Percentiles rank a stretch among this genome's conserved stretches.
phyloP scores from a whole-genome alignment of 345 rosid species.

The Salix viminalis region DNA sequence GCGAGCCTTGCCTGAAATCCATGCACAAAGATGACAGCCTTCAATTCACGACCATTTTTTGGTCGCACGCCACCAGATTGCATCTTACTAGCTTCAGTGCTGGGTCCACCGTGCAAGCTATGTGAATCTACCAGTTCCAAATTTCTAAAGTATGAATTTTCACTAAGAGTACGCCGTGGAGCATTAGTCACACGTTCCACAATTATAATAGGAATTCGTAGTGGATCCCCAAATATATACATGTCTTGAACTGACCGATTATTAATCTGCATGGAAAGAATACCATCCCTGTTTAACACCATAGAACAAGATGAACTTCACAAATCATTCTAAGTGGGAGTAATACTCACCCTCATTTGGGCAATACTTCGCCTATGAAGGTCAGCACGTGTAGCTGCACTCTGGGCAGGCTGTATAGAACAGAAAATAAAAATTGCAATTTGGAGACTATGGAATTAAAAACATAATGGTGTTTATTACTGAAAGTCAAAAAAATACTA shows the following conservation, averaged over 20 bases:
- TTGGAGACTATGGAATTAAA: slow-evolving; percentile 16
- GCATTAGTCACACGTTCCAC: slow-evolving; percentile 83
- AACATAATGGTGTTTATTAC: background rate
- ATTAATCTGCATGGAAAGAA: slow-evolving; percentile 64
- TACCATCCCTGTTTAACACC: slow-evolving; percentile 7
- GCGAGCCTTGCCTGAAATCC: slow-evolving; percentile 80
- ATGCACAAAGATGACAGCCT: slow-evolving; percentile 81
- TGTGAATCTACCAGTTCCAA: slow-evolving; percentile 46
- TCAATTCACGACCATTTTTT: slow-evolving; percentile 51
- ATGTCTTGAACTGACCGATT: slow-evolving; percentile 82
- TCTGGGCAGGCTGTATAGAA: slow-evolving; percentile 64
- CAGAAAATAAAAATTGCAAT: background rate
- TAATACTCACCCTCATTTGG: slow-evolving; percentile 76
- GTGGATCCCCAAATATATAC: slow-evolving; percentile 83
- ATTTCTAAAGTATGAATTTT: slow-evolving; percentile 65
- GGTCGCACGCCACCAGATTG: slow-evolving; percentile 20
- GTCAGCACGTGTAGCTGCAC: slow-evolving; percentile 85
- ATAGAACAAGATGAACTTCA: slow-evolving; percentile 1
- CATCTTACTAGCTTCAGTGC: slow-evolving; percentile 27
- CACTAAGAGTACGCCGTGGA: slow-evolving; percentile 76
- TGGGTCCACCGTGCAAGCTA: slow-evolving; percentile 21
- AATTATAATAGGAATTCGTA: slow-evolving; percentile 69
- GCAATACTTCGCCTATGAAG: slow-evolving; percentile 93
- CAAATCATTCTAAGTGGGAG: slow-evolving; percentile 7
- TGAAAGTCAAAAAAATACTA: slow-evolving; percentile 17